These are phyloP conservation scores for Vicia faba DNA, from an alignment of 306 rosid genomes.

Conservation along the genomic window DNA sequence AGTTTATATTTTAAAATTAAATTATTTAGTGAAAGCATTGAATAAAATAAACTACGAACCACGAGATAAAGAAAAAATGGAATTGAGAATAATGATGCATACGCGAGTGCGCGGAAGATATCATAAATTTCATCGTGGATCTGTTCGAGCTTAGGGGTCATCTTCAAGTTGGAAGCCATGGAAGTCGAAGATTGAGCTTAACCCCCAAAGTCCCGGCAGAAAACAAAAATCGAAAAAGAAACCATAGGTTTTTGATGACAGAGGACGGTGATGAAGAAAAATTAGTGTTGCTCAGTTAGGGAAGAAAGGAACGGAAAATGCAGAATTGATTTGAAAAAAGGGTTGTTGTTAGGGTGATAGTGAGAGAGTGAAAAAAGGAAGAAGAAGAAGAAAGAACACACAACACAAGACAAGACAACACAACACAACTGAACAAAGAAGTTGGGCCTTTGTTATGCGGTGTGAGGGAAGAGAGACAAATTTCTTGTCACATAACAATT, in stretches of 20 bases:
- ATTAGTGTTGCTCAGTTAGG: too few relatives aligned
- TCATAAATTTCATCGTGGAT: constrained; percentile 97
- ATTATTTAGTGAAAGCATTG: background rate
- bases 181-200: constrained; percentile 48
- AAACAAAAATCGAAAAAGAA: constrained; percentile 22
- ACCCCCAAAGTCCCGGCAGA: constrained; percentile 41
- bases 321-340: background rate
- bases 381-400: background rate
- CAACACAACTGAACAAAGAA: constrained; percentile 33
- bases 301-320: background rate
- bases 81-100: constrained; percentile 38
- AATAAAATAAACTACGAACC: background rate
- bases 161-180: constrained; percentile 77
- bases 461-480: constrained; percentile 1
- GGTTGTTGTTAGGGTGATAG: constrained; percentile 1
- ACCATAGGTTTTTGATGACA: constrained; percentile 39
- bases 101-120: constrained; percentile 88
- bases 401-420: constrained; percentile 8
- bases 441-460: constrained; percentile 26
- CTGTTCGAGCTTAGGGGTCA: constrained; percentile 95
- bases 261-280: constrained; percentile 1
- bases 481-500: constrained; percentile 13
- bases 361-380: background rate
- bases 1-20: background rate
- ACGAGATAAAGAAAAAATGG: background rate